Conservation (phyloP, 2,329 filamentous ascomycete species). For the Cercospora citrullina region DNA sequence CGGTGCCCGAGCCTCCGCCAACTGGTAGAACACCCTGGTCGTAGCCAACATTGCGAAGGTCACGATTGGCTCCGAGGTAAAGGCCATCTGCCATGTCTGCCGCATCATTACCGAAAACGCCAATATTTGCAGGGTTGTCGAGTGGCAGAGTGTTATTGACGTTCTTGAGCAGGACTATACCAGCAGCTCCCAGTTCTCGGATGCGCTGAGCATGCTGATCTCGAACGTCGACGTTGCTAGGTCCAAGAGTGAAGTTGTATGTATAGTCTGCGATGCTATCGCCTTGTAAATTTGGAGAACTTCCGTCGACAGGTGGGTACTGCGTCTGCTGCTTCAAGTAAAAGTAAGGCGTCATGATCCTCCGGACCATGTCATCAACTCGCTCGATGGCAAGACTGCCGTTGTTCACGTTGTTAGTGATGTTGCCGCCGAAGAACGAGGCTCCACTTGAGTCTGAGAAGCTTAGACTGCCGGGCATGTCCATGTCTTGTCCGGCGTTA, state of each 20-base stretch:
- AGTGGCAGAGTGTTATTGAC: slow-evolving; percentile 53
- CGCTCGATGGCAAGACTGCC: slow-evolving; percentile 54
- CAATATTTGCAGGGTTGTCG: slow-evolving; percentile 51
- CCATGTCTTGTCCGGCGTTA: slow-evolving; percentile 28
- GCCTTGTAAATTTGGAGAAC: slow-evolving; percentile 25
- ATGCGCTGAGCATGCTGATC: slow-evolving; percentile 41
- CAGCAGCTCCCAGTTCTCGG: slow-evolving; percentile 44
- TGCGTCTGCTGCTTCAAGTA: slow-evolving; percentile 55
- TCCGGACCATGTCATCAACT: slow-evolving; percentile 60
- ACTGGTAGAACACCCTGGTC: slow-evolving; percentile 47
- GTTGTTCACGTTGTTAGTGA: slow-evolving; percentile 56
- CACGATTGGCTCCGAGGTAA: slow-evolving; percentile 33
- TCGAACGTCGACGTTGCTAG: slow-evolving; percentile 42
- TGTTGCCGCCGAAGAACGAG: slow-evolving; percentile 35
- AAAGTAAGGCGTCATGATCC: slow-evolving; percentile 56
- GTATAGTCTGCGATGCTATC: slow-evolving; percentile 21
- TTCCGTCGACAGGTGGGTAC: slow-evolving; percentile 43
- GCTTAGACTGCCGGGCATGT: slow-evolving; percentile 55
- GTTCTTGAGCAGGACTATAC: slow-evolving; percentile 53
- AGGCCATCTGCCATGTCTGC: slow-evolving; percentile 52
- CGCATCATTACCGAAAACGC: slow-evolving; percentile 53
- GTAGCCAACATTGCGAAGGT: slow-evolving; percentile 33
- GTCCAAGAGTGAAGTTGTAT: slow-evolving; percentile 38
- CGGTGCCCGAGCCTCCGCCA: slow-evolving; percentile 47
- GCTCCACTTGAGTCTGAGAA: background rate